Conservation (phyloP, 1,139 yeast genomes). For the Sporopachydermia cereana region DNA sequence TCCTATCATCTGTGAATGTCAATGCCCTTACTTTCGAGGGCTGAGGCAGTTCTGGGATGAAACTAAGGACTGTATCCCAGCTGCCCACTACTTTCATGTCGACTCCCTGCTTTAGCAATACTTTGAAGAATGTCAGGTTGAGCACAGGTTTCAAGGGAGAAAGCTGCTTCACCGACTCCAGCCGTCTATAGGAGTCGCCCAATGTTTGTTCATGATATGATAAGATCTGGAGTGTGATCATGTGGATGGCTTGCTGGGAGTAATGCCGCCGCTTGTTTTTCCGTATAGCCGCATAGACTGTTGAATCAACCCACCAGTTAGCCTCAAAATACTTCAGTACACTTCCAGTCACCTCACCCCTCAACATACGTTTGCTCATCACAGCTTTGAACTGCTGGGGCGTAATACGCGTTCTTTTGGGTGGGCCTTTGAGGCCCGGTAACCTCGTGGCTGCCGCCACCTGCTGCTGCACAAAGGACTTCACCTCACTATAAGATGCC, state of each 20-base stretch:
- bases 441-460: neutral
- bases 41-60: neutral
- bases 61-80: neutral
- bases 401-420: neutral
- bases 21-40: neutral
- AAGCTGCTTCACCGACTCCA: neutral
- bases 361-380: neutral
- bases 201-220: constrained; percentile 4
- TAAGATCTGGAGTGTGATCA: neutral
- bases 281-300: neutral
- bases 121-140: constrained; percentile 5
- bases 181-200: constrained; percentile 1
- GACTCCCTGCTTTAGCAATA: neutral
- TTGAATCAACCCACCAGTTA: neutral
- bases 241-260: constrained; percentile 2
- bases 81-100: neutral
- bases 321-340: neutral
- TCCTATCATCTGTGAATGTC: neutral
- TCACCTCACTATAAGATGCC: neutral
- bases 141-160: neutral
- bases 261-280: neutral
- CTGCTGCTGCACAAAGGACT: neutral
- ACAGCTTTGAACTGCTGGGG: neutral
- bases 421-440: neutral
- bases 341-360: neutral